These are phyloP conservation scores for Coemansia javaensis DNA, from an alignment of 192 early-diverging fungal species.

Conservation along the genomic window DNA sequence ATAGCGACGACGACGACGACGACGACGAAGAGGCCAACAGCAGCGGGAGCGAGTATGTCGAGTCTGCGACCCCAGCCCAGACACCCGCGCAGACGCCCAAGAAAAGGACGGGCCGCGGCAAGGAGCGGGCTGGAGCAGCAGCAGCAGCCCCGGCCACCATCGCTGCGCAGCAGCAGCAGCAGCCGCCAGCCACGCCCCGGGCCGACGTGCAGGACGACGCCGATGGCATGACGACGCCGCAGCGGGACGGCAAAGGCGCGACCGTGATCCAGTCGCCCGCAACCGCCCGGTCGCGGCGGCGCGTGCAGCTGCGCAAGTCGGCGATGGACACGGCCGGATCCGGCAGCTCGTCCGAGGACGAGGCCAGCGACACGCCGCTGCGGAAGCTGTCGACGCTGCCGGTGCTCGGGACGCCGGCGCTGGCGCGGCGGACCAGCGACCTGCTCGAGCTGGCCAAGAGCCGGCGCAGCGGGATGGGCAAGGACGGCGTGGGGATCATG, in stretches of 20 bases:
- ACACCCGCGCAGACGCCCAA: background rate
- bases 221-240: background rate
- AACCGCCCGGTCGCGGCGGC: constrained; percentile 10
- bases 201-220: too few species aligned
- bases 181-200: too few species aligned
- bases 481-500: constrained; percentile 19
- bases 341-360: constrained; percentile 11
- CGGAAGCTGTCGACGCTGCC: constrained; percentile 22
- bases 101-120: background rate
- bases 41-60: background rate
- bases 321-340: background rate
- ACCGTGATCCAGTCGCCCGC: background rate
- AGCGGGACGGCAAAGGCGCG: background rate
- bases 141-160: too few species aligned
- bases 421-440: constrained; percentile 4
- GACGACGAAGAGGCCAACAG: too few species aligned
- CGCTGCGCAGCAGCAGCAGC: too few species aligned
- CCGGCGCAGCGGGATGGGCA: constrained; percentile 12
- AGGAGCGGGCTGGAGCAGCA: too few species aligned
- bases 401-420: constrained; percentile 15
- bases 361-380: constrained; percentile 11
- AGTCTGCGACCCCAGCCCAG: constrained; percentile 1
- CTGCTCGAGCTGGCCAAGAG: constrained; percentile 22
- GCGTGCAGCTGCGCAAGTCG: constrained; percentile 21
- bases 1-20: background rate